Evolutionary conservation across 108 stramenopile genomes (phyloP).

Genomic region (Mayamaea pseudoterrestris): DNA sequence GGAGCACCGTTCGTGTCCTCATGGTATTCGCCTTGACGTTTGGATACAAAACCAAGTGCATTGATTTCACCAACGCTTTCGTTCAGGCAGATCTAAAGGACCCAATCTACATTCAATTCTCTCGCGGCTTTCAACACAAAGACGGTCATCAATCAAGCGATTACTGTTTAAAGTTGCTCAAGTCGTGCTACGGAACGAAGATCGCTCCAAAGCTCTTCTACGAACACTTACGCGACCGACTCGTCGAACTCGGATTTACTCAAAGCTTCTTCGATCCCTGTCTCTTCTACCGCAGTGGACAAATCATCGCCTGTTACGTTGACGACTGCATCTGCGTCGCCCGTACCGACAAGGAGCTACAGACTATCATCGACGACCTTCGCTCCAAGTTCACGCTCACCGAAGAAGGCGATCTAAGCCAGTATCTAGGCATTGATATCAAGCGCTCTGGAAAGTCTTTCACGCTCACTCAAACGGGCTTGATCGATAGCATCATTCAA

Average conservation of each 20-base stretch:
- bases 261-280: constrained; percentile 21
- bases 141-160: not conserved
- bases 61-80: not conserved
- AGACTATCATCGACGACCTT: not conserved
- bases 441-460: constrained; percentile 2
- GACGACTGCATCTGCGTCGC: constrained; percentile 13
- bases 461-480: constrained; percentile 22
- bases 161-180: not conserved
- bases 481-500: constrained; percentile 27
- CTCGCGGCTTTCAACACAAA: not conserved
- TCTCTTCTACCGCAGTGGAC: constrained; percentile 13
- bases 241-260: constrained; percentile 10
- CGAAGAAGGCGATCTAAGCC: constrained; percentile 14
- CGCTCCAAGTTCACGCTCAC: constrained; percentile 6
- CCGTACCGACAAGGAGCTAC: not conserved
- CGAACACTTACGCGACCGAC: constrained; percentile 5
- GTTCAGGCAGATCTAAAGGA: not conserved
- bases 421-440: constrained; percentile 20
- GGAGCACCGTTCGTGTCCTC: constrained; percentile 10
- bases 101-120: not conserved
- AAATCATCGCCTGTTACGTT: constrained; percentile 25
- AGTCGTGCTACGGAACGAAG: constrained; percentile 3
- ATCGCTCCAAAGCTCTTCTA: constrained; percentile 20
- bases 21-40: not conserved
- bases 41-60: not conserved